These are phyloP conservation scores for Rhodotorula taiwanensis DNA, from an alignment of 768 basidiomycete genomes.

Conservation along the genomic window DNA sequence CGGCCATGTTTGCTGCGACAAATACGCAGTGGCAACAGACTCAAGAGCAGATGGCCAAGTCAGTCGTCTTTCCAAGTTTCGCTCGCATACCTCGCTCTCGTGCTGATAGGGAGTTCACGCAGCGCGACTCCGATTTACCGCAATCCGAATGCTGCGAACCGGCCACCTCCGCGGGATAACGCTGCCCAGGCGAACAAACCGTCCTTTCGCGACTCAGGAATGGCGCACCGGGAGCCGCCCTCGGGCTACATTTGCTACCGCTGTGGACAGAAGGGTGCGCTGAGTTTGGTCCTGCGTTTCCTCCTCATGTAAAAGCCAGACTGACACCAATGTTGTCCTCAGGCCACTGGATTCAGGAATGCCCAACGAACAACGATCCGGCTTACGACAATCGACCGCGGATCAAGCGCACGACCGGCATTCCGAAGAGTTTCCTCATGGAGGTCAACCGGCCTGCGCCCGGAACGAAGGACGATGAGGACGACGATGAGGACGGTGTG, in stretches of 20 bases:
- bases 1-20: conserved; percentile 95
- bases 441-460: conserved; percentile 77
- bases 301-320: neutral
- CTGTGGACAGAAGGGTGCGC: conserved; percentile 85
- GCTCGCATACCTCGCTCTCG: neutral
- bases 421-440: conserved; percentile 94
- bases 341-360: conserved; percentile 99
- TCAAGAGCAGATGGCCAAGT: conserved; percentile 99
- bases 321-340: conserved; percentile 2
- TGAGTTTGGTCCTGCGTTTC: too few relatives aligned
- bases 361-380: conserved; percentile 92
- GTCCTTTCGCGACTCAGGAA: conserved; percentile 50
- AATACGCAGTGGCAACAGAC: conserved; percentile 95
- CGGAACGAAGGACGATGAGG: conserved; percentile 40
- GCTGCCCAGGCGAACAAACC: conserved; percentile 48
- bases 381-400: conserved; percentile 90
- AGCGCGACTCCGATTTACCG: conserved; percentile 54
- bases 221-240: conserved; percentile 65
- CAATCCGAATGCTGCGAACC: neutral
- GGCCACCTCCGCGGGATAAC: neutral
- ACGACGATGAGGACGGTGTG: conserved; percentile 36
- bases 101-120: conserved; percentile 46
- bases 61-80: conserved; percentile 48
- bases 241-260: conserved; percentile 97
- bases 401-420: conserved; percentile 96